Conservation (phyloP, 495 filamentous ascomycete species). For the Penicillium egyptiacum region DNA sequence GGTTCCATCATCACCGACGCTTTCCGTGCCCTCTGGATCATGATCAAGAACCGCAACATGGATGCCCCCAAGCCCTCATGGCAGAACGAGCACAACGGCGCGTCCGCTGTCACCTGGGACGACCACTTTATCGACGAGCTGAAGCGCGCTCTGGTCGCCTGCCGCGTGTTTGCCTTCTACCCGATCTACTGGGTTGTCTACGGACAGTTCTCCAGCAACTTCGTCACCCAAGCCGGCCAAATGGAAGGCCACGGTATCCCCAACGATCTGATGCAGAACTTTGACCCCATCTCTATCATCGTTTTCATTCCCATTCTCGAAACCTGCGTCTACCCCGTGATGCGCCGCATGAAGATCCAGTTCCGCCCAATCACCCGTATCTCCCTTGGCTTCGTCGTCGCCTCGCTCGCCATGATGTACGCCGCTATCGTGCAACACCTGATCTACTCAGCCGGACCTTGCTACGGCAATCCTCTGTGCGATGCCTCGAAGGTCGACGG, state of each 20-base stretch:
- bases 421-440: slow-evolving; percentile 71
- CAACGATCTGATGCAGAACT: slow-evolving; percentile 76
- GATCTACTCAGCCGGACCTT: slow-evolving; percentile 63
- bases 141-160: slow-evolving; percentile 58
- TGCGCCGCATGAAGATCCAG: slow-evolving; percentile 62
- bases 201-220: slow-evolving; percentile 58
- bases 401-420: slow-evolving; percentile 60
- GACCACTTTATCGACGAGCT: slow-evolving; percentile 66
- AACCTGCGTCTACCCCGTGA: slow-evolving; percentile 63
- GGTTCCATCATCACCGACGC: slow-evolving; percentile 62
- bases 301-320: slow-evolving; percentile 70
- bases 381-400: slow-evolving; percentile 66
- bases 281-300: slow-evolving; percentile 74
- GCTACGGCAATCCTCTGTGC: slow-evolving; percentile 42
- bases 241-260: slow-evolving; percentile 58
- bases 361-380: slow-evolving; percentile 77
- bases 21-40: slow-evolving; percentile 61
- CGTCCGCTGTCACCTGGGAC: slow-evolving; percentile 49
- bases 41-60: slow-evolving; percentile 53
- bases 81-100: slow-evolving; percentile 48
- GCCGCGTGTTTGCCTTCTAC: slow-evolving; percentile 61
- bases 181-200: slow-evolving; percentile 64
- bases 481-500: slow-evolving; percentile 35
- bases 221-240: slow-evolving; percentile 56
- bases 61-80: slow-evolving; percentile 61